Conservation (phyloP, 1,284 basidiomycete species). For the Porogramme epimiltina region DNA sequence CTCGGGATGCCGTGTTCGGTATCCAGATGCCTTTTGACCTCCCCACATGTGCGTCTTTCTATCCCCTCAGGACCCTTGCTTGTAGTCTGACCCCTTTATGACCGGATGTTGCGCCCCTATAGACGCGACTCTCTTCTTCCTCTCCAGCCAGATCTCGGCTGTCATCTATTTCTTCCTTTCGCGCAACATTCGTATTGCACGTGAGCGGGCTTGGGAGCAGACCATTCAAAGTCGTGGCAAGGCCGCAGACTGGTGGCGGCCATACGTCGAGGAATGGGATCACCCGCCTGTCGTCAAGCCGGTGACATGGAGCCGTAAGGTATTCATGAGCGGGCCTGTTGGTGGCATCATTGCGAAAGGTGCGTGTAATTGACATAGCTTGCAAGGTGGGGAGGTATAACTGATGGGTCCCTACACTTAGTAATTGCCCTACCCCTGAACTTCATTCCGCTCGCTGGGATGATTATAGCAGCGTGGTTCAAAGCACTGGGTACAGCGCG, state of each 20-base stretch:
- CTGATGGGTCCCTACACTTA: constrained; percentile 29
- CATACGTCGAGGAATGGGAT: constrained; percentile 88
- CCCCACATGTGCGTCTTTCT: constrained; percentile 56
- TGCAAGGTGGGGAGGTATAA: neutral
- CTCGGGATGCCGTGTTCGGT: constrained; percentile 65
- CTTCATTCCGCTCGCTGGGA: constrained; percentile 72
- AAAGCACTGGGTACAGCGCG: constrained; percentile 71
- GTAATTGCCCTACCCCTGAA: constrained; percentile 72
- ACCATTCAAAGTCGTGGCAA: constrained; percentile 82
- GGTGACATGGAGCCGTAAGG: constrained; percentile 37
- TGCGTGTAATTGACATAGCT: constrained; percentile 14
- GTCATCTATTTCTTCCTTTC: constrained; percentile 80
- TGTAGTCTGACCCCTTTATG: no score
- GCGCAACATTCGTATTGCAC: constrained; percentile 74
- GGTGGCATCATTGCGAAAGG: constrained; percentile 48
- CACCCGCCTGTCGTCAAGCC: constrained; percentile 55
- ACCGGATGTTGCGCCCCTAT: constrained; percentile 2
- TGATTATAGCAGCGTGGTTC: constrained; percentile 64
- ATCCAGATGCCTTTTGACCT: constrained; percentile 64
- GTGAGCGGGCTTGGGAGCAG: constrained; percentile 78
- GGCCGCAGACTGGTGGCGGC: constrained; percentile 80
- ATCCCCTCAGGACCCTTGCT: neutral
- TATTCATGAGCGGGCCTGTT: constrained; percentile 47
- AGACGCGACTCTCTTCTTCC: constrained; percentile 77
- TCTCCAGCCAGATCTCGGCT: constrained; percentile 70